These are phyloP conservation scores for Zoysia matrella DNA, from an alignment of 202 grass and related monocot genomes.

Conservation along the genomic window DNA sequence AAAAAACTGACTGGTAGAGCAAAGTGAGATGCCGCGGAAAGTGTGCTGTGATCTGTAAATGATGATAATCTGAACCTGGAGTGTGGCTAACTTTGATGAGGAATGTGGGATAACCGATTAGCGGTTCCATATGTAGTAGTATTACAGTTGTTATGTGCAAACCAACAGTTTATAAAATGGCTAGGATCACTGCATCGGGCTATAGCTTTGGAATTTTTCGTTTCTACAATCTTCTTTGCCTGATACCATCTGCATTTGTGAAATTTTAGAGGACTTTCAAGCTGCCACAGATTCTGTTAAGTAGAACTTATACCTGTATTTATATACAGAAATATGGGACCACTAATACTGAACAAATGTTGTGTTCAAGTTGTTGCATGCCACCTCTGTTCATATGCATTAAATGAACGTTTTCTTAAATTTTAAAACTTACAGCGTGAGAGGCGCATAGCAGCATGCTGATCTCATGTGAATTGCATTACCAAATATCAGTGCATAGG, in stretches of 20 bases:
- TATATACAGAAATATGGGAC: background rate
- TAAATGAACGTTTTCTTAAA: background rate
- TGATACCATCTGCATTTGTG: background rate
- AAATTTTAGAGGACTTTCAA: background rate
- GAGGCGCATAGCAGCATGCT: background rate
- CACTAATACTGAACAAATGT: background rate
- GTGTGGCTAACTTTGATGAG: background rate
- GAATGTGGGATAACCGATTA: background rate
- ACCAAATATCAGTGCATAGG: background rate
- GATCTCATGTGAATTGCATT: background rate
- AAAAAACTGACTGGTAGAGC: background rate
- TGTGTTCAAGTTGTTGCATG: background rate
- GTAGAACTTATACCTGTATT: background rate
- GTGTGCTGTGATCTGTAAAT: background rate
- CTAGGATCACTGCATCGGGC: background rate
- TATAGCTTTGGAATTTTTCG: background rate
- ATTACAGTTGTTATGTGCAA: too few relatives aligned
- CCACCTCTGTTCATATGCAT: background rate
- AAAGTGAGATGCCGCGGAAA: background rate
- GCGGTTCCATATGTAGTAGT: background rate
- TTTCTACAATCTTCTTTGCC: background rate
- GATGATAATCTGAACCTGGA: background rate
- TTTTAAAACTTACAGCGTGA: background rate
- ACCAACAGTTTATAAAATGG: background rate
- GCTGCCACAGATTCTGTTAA: background rate